Evolutionary conservation across 108 stramenopile genomes (phyloP).

Genomic region (Epipyxis sp.): DNA sequence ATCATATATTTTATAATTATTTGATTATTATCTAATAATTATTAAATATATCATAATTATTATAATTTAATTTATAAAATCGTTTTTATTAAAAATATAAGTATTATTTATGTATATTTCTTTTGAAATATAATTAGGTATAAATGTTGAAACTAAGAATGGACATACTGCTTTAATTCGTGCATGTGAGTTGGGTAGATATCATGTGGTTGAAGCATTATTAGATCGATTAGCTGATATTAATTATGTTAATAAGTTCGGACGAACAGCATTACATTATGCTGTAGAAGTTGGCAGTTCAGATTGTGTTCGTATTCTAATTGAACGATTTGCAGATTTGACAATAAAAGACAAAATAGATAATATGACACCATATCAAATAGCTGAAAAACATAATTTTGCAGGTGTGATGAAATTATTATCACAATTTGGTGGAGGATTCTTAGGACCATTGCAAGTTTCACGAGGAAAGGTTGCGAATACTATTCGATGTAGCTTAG

Average conservation of each 20-base stretch:
- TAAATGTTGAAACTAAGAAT: slow-evolving; percentile 6
- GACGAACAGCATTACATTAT: slow-evolving; percentile 13
- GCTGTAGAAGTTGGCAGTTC: neutral
- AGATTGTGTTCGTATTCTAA: neutral
- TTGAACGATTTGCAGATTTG: slow-evolving; percentile 16
- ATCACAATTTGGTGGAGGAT: neutral
- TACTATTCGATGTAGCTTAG: neutral
- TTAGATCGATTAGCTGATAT: slow-evolving; percentile 7
- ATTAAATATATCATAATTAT: no score
- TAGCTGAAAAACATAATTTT: slow-evolving; percentile 8
- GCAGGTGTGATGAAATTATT: neutral
- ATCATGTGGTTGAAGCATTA: slow-evolving; percentile 10
- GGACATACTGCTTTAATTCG: slow-evolving; percentile 20
- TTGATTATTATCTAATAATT: no score
- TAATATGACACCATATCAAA: neutral
- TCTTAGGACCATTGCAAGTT: neutral
- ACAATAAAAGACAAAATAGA: neutral
- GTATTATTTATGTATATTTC: no score
- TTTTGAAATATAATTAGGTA: no score
- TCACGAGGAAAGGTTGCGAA: neutral
- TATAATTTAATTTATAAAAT: no score
- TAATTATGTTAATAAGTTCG: slow-evolving; percentile 9
- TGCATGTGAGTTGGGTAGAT: slow-evolving; percentile 4
- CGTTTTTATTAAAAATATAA: no score
- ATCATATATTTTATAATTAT: no score